Conservation (phyloP, 768 basidiomycete species). For the Boletus subcaerulescens region DNA sequence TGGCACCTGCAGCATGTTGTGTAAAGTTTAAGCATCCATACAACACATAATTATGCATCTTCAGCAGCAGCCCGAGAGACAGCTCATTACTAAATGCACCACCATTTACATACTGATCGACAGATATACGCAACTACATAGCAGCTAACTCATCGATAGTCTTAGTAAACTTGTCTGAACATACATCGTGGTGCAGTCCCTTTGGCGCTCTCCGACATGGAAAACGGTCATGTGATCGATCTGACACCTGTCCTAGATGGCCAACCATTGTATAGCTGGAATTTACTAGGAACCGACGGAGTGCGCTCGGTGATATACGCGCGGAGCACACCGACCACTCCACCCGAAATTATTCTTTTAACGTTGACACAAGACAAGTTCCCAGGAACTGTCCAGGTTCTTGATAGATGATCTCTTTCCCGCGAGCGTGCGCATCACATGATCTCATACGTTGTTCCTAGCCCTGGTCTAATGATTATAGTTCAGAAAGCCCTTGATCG, state of each 20-base stretch:
- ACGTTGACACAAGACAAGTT: constrained; percentile 26
- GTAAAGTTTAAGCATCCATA: too few relatives aligned
- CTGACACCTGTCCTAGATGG: constrained; percentile 11
- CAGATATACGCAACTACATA: too few relatives aligned
- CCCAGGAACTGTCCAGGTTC: constrained; percentile 33
- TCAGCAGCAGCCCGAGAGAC: too few relatives aligned
- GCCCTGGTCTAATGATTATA: constrained; percentile 16
- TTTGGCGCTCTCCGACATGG: constrained; percentile 49
- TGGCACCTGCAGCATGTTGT: too few relatives aligned
- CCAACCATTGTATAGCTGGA: constrained; percentile 47
- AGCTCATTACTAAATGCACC: too few relatives aligned
- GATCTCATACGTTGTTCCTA: background rate
- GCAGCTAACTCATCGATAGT: too few relatives aligned
- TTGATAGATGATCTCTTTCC: constrained; percentile 43
- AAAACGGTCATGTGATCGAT: constrained; percentile 40
- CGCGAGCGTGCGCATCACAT: constrained; percentile 33
- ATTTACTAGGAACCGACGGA: constrained; percentile 50
- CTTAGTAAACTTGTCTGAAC: background rate
- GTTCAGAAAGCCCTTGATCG: constrained; percentile 41
- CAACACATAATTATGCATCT: too few relatives aligned
- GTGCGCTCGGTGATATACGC: constrained; percentile 41
- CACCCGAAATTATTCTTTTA: constrained; percentile 51
- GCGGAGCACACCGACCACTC: constrained; percentile 46
- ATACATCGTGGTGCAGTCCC: constrained; percentile 40
- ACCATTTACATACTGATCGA: too few relatives aligned